These are phyloP conservation scores for Rhodomyrtus tomentosa DNA, from an alignment of 345 rosid genomes.

Conservation along the genomic window DNA sequence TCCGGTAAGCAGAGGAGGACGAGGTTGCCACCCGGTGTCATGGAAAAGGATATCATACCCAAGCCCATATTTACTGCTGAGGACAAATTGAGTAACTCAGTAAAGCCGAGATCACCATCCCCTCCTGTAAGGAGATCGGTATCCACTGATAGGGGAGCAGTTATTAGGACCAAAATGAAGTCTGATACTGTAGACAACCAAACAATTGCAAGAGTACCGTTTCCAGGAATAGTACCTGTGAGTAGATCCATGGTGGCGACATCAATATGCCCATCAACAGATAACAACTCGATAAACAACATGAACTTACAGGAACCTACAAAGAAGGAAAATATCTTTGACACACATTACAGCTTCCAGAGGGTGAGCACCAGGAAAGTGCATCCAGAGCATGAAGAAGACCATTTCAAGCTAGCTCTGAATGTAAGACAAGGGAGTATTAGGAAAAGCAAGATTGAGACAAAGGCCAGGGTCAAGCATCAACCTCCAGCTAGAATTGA, in stretches of 20 bases:
- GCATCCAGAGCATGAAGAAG: slow-evolving; percentile 64
- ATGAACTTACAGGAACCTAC: slow-evolving; percentile 12
- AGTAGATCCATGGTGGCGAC: slow-evolving; percentile 42
- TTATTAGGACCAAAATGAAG: slow-evolving; percentile 41
- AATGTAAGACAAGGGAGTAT: slow-evolving; percentile 73
- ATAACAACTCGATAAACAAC: slow-evolving; percentile 19
- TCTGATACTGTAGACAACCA: slow-evolving; percentile 46
- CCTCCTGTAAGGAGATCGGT: slow-evolving; percentile 68
- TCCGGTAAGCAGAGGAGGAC: slow-evolving; percentile 81
- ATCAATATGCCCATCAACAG: slow-evolving; percentile 28
- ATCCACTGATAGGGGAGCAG: slow-evolving; percentile 76
- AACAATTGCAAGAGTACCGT: slow-evolving; percentile 46
- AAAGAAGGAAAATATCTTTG: slow-evolving; percentile 36
- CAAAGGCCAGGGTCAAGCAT: slow-evolving; percentile 51
- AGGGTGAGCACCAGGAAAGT: slow-evolving; percentile 41
- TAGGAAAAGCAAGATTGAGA: slow-evolving; percentile 51
- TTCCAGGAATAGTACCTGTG: slow-evolving; percentile 75
- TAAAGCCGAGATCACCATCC: slow-evolving; percentile 57
- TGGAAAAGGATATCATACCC: slow-evolving; percentile 47
- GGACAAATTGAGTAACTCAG: slow-evolving; percentile 25
- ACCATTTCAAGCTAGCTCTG: slow-evolving; percentile 64
- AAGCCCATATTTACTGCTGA: slow-evolving; percentile 38
- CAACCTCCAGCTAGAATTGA: slow-evolving; percentile 45
- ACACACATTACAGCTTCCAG: slow-evolving; percentile 37
- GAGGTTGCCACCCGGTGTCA: slow-evolving; percentile 50